Evolutionary conservation across 2,329 filamentous ascomycete genomes (phyloP).

Genomic region (Periconia digitata): DNA sequence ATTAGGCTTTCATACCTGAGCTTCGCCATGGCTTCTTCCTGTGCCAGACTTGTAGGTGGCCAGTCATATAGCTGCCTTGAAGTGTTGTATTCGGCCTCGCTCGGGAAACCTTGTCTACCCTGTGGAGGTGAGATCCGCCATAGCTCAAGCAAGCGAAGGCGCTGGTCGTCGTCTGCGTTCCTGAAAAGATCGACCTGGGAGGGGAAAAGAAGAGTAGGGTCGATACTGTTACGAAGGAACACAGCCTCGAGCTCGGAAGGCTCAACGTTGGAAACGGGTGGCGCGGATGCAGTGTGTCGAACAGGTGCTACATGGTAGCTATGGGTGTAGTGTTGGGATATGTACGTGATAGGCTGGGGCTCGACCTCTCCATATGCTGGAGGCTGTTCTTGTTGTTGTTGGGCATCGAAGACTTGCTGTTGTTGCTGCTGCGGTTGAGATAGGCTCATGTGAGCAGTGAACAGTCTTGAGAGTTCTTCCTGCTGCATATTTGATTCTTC

Average conservation of each 20-base stretch:
- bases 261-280: constrained; percentile 33
- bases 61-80: constrained; percentile 49
- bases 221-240: constrained; percentile 67
- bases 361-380: constrained; percentile 18
- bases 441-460: constrained; percentile 74
- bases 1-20: constrained; percentile 60
- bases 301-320: constrained; percentile 64
- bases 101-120: constrained; percentile 34
- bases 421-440: constrained; percentile 35
- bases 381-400: constrained; percentile 44
- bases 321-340: constrained; percentile 83
- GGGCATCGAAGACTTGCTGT: constrained; percentile 7
- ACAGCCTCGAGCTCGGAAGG: constrained; percentile 56
- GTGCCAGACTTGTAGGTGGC: constrained; percentile 58
- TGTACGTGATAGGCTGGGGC: constrained; percentile 64
- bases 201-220: constrained; percentile 68
- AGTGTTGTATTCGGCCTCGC: constrained; percentile 49
- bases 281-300: constrained; percentile 30
- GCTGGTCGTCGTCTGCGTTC: constrained; percentile 71
- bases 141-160: constrained; percentile 74
- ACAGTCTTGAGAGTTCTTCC: constrained; percentile 80
- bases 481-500: constrained; percentile 59
- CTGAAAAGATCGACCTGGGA: constrained; percentile 79
- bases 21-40: constrained; percentile 58
- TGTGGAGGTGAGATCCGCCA: constrained; percentile 78